phyloP scores from a whole-genome alignment of 2,329 filamentous ascomycete genomes.

The Magnaporthiopsis incrustans region DNA sequence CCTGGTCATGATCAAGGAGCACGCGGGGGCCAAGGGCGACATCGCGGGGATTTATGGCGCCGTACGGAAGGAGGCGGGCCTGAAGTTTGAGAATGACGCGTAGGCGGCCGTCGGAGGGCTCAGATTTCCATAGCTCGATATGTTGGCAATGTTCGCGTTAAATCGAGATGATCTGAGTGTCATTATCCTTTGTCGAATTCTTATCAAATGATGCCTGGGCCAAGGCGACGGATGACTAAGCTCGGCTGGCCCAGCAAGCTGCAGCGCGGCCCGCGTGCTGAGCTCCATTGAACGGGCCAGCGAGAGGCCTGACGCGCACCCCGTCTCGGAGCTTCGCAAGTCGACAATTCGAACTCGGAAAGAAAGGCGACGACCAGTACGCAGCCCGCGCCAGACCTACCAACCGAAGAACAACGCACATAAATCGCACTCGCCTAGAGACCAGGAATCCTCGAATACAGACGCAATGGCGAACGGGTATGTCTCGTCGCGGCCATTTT shows the following conservation, averaged over 20 bases:
- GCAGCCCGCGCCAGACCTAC: too few species aligned
- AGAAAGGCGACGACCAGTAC: neutral
- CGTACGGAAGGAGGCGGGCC: constrained; percentile 62
- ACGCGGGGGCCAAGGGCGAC: constrained; percentile 63
- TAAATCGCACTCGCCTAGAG: too few species aligned
- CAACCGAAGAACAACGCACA: too few species aligned
- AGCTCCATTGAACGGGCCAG: neutral
- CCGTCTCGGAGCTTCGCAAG: neutral
- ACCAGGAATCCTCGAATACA: neutral
- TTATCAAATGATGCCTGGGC: too few species aligned
- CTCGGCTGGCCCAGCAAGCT: neutral
- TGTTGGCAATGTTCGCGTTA: too few species aligned
- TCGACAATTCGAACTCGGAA: neutral
- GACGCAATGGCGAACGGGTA: constrained; percentile 8
- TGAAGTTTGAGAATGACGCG: constrained; percentile 61
- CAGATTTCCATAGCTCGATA: too few species aligned
- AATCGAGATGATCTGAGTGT: too few species aligned
- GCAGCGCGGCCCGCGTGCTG: neutral
- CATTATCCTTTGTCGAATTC: too few species aligned
- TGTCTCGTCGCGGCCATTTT: neutral
- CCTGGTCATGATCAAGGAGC: constrained; percentile 58
- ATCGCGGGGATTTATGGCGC: constrained; percentile 78
- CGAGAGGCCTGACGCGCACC: neutral
- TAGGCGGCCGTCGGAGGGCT: constrained; percentile 7
- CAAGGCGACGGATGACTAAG: neutral